Evolutionary conservation across 306 rosid species (phyloP), one percentile per base, ranked within the genome.

Genomic region (Lablab purpureus): DNA sequence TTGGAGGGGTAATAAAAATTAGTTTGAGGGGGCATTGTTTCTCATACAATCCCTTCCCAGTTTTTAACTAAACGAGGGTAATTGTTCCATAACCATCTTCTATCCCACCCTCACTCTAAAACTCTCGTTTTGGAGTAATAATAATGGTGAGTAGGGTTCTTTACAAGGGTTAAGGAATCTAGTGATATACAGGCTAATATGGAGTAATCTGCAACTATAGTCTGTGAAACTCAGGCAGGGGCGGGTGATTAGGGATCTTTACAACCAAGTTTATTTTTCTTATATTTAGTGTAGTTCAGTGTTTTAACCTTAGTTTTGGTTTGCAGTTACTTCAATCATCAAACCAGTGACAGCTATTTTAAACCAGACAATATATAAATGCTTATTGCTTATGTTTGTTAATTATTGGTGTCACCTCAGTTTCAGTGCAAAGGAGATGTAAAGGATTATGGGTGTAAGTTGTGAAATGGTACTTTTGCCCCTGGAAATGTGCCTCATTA

Each of bases 391-490:
- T 40, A 65, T 82, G 49, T 66, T 87, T 56, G 66, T 71, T 68
- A 32, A 60, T 74, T 66, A 22, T 70, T 83, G 41, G 64, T 79
- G 70, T 68, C 27, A 14, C 76, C 67, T 69, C 91, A 92, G 97
- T 73, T 84, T 90, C 55, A 95, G 91, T 86, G 98, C 94, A 32
- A 95, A 41, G 36, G 4, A 22, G 59, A 22, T 50, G 64, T 58
- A 25, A 46, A n/a, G 6, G 11, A 15, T 68, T 23, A 55, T 47
- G 17, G 62, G 66, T 55, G 17, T 82, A 70, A 40, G 32, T 71
- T 51, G 68, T 28, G 45, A 56, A 68, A 49, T 69, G 77, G 32
- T 59, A 46, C 43, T 75, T 49, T n/a, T n/a, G 37, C 60, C 50
- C 54, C 25, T 21, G 7, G 43, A 76, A 27, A 52, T 37, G 30